Conservation (phyloP, 2,329 filamentous ascomycete genomes). For the Scorias spongiosa region DNA sequence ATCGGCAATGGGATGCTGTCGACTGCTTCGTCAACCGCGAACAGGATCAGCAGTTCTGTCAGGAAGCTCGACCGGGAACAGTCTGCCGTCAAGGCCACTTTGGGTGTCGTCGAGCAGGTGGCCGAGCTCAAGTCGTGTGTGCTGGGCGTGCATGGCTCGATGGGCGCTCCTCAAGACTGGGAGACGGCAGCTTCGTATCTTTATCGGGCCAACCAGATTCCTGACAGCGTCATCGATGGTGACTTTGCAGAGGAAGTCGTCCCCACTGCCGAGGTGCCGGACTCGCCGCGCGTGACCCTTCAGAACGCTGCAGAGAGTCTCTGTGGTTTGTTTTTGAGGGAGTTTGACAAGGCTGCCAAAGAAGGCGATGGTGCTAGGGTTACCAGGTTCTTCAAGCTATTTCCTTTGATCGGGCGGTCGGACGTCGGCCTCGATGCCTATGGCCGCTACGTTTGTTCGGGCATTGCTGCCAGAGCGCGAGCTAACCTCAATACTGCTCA, state of each 20-base stretch:
- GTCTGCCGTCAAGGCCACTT: constrained; percentile 73
- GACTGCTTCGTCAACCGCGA: constrained; percentile 69
- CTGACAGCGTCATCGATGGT: constrained; percentile 63
- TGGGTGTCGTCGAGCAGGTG: constrained; percentile 88
- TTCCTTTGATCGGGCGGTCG: constrained; percentile 78
- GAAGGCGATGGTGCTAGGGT: constrained; percentile 81
- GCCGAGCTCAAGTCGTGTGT: constrained; percentile 94
- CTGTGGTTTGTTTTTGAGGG: constrained; percentile 76
- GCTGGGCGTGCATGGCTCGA: constrained; percentile 82
- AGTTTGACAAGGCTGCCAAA: constrained; percentile 82
- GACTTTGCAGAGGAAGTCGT: constrained; percentile 85
- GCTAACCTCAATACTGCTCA: constrained; percentile 56
- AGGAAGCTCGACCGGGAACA: constrained; percentile 83
- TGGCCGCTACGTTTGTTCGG: constrained; percentile 88
- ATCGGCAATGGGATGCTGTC: constrained; percentile 87
- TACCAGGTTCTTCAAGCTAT: constrained; percentile 94
- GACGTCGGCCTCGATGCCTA: constrained; percentile 90
- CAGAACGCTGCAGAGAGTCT: constrained; percentile 77
- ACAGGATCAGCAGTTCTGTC: constrained; percentile 72
- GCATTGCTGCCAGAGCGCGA: constrained; percentile 72
- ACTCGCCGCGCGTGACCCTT: constrained; percentile 74
- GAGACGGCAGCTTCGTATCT: constrained; percentile 89
- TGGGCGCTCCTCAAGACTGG: constrained; percentile 98
- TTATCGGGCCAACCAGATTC: constrained; percentile 65
- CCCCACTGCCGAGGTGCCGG: constrained; percentile 87